Percentiles rank a stretch among this genome's conserved stretches.
These are phyloP conservation scores for Zychaea mexicana DNA, from an alignment of 371 early-diverging fungal genomes.

Conservation along the genomic window DNA sequence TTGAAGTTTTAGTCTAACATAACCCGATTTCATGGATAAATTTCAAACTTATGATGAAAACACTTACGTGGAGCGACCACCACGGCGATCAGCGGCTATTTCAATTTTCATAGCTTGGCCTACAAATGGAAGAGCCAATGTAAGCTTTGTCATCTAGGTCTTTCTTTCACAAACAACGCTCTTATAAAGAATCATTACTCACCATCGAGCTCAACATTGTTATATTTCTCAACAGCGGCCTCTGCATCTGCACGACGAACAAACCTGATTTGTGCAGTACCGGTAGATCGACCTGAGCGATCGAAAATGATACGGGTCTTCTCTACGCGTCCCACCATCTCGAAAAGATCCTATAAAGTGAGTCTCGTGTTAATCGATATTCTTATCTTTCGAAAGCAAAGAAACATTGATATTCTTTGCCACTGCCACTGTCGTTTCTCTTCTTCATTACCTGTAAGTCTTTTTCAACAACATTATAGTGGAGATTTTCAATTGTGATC, in stretches of 20 bases:
- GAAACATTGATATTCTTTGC: neutral
- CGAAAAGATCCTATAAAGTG: constrained; percentile 33
- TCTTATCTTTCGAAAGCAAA: neutral
- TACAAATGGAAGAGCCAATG: neutral
- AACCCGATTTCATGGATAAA: constrained; percentile 2
- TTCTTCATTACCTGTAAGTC: constrained; percentile 29
- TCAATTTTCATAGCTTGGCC: constrained; percentile 38
- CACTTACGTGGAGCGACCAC: constrained; percentile 2
- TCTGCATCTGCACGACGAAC: constrained; percentile 26
- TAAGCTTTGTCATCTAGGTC: neutral
- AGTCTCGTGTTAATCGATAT: neutral
- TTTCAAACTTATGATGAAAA: constrained; percentile 4
- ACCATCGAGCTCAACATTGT: constrained; percentile 48
- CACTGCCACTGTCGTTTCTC: constrained; percentile 10
- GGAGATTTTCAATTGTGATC: constrained; percentile 35
- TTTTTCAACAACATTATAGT: constrained; percentile 44
- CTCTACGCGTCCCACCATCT: constrained; percentile 36
- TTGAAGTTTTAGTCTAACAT: too few species aligned
- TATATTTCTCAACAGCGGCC: constrained; percentile 40
- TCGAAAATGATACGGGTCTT: constrained; percentile 38
- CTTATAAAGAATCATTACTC: neutral
- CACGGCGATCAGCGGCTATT: constrained; percentile 16
- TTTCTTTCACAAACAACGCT: neutral
- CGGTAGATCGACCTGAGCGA: constrained; percentile 48
- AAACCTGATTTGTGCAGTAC: constrained; percentile 35